Evolutionary conservation across 345 rosid species (phyloP).

Genomic region (Aquilaria malaccensis): DNA sequence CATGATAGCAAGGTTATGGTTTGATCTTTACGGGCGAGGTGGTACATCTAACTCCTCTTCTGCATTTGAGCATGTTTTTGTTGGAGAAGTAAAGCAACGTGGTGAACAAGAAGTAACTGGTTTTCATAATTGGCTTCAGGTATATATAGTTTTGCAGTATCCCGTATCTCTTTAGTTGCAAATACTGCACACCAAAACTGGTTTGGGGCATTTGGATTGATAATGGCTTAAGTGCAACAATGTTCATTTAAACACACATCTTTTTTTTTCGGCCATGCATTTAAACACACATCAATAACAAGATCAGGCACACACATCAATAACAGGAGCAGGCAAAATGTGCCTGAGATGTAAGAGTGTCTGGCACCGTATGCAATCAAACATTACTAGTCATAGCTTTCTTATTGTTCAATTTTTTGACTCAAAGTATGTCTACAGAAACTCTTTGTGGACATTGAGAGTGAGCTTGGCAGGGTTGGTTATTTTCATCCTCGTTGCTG

Average conservation of each 20-base stretch:
- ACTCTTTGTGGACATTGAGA: too few relatives aligned
- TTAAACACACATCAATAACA: background rate
- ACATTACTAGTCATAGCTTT: too few relatives aligned
- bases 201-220: too few relatives aligned
- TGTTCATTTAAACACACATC: background rate
- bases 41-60: constrained; percentile 80
- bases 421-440: too few relatives aligned
- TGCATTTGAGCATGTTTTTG: constrained; percentile 97
- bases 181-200: background rate
- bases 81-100: constrained; percentile 80
- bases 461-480: too few relatives aligned
- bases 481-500: too few relatives aligned
- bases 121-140: constrained; percentile 99
- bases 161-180: background rate
- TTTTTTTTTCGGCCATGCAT: background rate
- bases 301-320: too few relatives aligned
- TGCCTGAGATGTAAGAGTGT: too few relatives aligned
- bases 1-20: constrained; percentile 70
- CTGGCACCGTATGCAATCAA: too few relatives aligned
- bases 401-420: too few relatives aligned
- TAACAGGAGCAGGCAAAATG: too few relatives aligned
- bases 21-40: constrained; percentile 77
- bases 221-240: background rate
- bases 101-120: constrained; percentile 75
- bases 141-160: constrained; percentile 9